Evolutionary conservation across 805 yeast genomes (phyloP), one percentile per base, ranked within the genome.

Genomic region (Metschnikowia borealis): DNA sequence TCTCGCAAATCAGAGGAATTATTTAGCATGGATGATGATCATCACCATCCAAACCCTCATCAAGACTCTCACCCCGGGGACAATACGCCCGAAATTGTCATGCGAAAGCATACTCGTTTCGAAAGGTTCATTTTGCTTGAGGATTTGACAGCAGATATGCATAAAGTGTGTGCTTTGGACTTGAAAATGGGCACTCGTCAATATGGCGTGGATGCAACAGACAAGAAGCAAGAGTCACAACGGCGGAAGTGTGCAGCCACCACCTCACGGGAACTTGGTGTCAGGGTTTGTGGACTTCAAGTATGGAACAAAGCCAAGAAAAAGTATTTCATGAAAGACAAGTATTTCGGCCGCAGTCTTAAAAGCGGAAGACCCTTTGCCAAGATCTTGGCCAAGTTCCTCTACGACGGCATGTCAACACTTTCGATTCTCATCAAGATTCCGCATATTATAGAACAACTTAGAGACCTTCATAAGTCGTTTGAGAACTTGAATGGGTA

Each of bases 141-240:
- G 63, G 99, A 94, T 69, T 70, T 94, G 44, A 94, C 98, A 0
- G 78, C 84, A 48, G 88, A 89, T 21, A 82, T 92, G 83, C 73
- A 69, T 31, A 80, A 79, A 55, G 97, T 99, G 0, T 91, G 97
- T 64, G 98, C 92, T 0, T 71, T 94, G 45, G 99, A 94, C 68
- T 74, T 94, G 59, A 94, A 94, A 64, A 94, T 94, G 98, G 99
- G 99, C 0, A 92, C 99, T 0, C 77, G 99, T 51, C 99, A 94
- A 68, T 94, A 94, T 62, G 99, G 99, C 8, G 85, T 92, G n/a
- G 96, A 90, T 55, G 97, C 98, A 0, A 75, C 77, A 5, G 65
- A 69, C 13, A 70, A 82, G 44, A 94, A 94, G 67, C 85, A 83
- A 62, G 64, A 70, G 44, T 88, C 96, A 0, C 99, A 94, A 69